Base-by-base conservation (phyloP, 1,284 basidiomycete genomes). In the Cystobasidium slooffiae region DNA sequence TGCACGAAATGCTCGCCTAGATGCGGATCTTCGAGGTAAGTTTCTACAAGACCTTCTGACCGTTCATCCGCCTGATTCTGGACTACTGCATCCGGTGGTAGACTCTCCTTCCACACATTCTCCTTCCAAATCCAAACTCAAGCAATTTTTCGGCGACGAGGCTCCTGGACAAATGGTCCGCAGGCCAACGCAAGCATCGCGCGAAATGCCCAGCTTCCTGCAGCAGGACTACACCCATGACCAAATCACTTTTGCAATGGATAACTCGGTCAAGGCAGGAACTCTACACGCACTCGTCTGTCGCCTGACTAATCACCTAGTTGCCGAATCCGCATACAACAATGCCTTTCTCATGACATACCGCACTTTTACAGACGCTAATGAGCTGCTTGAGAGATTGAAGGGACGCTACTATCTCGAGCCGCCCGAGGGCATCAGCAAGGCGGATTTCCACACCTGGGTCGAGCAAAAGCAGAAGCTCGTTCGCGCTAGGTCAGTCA, bases 341-440 rank as follows among this genome's bases (percentile, higher is more conserved):
- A 91, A 92, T 81, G 91, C 94, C 1, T 99, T 99, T 87, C 83
- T 99, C 76, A 91, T 97, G 87, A 99, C 97, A 0, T 97, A 94
- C 85, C 93, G 95, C 78, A 96, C 94, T 0, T 99, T 99, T 82
- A 94, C 93, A 16, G 90, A 90, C 0, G 85, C 93, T 20, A 87
- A 93, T 72, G 90, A 94, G 75, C 84, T 99, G 24, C 90, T 98
- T 74, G 89, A 93, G 67, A 85, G 93, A n/a, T 87, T 99, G 37
- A 87, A 92, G 10, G 86, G 88, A 72, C 89, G 97, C 6, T 99
- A 94, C 84, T 87, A 87, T 79, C 90, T 97, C 53, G 84, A 88
- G 58, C 86, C 91, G 14, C 97, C 96, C 0, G 85, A 87, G 0
- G 89, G 87, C 10, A 82, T 99, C 20, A 86, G 84, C 6, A 83